Conservation (phyloP, 177 flowering plant species). For the Vitis hybrid region DNA sequence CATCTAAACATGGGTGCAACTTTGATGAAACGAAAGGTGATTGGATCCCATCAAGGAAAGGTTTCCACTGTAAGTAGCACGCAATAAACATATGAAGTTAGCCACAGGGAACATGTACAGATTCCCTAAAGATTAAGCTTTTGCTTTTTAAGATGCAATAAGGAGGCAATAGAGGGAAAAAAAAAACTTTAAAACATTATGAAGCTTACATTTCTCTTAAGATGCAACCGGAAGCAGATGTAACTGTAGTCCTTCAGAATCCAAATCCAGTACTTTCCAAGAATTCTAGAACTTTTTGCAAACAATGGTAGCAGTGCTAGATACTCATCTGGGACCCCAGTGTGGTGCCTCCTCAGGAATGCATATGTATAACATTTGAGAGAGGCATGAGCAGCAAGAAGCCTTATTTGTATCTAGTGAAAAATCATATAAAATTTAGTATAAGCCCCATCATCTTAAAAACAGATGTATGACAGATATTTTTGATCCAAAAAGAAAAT, state of each 20-base stretch:
- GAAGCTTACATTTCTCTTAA: constrained; percentile 56
- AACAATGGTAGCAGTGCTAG: constrained; percentile 68
- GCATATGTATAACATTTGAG: constrained; percentile 85
- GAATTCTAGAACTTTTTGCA: constrained; percentile 61
- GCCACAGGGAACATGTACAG: background rate
- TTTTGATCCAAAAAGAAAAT: background rate
- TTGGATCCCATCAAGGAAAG: constrained; percentile 85
- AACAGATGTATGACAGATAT: background rate
- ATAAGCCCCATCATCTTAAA: background rate
- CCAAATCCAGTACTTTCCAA: constrained; percentile 82
- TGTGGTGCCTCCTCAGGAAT: constrained; percentile 57
- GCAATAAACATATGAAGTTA: constrained; percentile 11
- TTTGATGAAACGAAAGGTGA: constrained; percentile 66
- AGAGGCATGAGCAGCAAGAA: constrained; percentile 96
- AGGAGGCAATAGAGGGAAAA: background rate
- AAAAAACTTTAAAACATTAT: background rate
- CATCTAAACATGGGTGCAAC: constrained; percentile 72
- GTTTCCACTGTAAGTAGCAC: constrained; percentile 56
- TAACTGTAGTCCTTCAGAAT: constrained; percentile 65
- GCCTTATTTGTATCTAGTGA: constrained; percentile 78
- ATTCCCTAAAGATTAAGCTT: background rate
- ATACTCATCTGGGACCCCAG: constrained; percentile 61
- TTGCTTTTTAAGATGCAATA: background rate
- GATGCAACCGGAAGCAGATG: constrained; percentile 55
- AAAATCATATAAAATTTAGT: constrained; percentile 4